A percentile compares a stretch with the other conserved stretches of the same genome.
Evolutionary conservation across 1,139 yeast species (phyloP).

Genomic region (Blastobotrys raffinosifermentans): DNA sequence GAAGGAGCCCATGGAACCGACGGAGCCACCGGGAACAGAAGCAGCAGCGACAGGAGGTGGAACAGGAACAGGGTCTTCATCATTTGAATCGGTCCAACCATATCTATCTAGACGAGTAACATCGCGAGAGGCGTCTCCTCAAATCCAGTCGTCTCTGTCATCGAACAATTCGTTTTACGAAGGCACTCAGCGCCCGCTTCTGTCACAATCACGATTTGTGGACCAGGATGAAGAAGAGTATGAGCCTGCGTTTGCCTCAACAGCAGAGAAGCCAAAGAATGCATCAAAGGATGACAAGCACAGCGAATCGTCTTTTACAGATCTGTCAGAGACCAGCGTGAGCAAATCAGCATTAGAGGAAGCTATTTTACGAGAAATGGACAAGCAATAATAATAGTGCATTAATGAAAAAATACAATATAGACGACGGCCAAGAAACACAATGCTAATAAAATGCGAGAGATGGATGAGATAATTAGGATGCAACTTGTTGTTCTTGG

Average conservation of each 20-base stretch:
- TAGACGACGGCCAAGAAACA: too few relatives aligned
- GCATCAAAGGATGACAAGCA: not conserved
- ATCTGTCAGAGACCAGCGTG: conserved; percentile 32
- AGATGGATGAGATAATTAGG: not conserved
- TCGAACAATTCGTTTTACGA: not conserved
- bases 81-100: not conserved
- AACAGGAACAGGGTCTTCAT: not conserved
- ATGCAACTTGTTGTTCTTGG: not conserved
- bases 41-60: not conserved
- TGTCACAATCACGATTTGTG: not conserved
- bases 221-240: conserved; percentile 3
- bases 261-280: not conserved
- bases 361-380: conserved; percentile 34
- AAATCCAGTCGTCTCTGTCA: conserved; percentile 1
- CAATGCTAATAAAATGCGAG: too few relatives aligned
- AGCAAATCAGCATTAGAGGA: conserved; percentile 44
- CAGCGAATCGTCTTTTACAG: conserved; percentile 15
- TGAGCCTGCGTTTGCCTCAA: not conserved
- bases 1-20: not conserved
- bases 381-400: not conserved
- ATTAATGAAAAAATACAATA: too few relatives aligned
- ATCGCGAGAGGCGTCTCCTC: not conserved
- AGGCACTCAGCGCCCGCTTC: not conserved
- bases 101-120: not conserved
- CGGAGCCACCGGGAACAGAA: not conserved